Percentiles rank a stretch among this genome's conserved stretches.
phyloP scores from a whole-genome alignment of 2,329 filamentous ascomycete species.

The Penicillium sp. region DNA sequence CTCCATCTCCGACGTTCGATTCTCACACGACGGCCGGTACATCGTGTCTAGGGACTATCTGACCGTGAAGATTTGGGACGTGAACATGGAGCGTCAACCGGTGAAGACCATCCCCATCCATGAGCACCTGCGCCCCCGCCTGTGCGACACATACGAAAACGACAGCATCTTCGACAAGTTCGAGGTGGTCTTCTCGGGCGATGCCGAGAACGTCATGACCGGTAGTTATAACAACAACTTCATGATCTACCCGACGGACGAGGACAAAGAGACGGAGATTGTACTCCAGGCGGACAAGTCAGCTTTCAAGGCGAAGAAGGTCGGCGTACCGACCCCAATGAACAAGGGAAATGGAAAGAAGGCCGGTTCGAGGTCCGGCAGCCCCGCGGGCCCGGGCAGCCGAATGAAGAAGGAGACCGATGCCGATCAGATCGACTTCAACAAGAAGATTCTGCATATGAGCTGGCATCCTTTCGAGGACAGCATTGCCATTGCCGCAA shows the following conservation, averaged over 20 bases:
- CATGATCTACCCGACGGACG: slow-evolving; percentile 99
- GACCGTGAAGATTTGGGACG: slow-evolving; percentile 99
- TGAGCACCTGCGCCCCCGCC: slow-evolving; percentile 87
- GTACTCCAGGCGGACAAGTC: slow-evolving; percentile 98
- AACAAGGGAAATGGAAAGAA: slow-evolving; percentile 84
- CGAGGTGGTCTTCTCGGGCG: slow-evolving; percentile 97
- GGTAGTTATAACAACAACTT: slow-evolving; percentile 99
- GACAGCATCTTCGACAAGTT: slow-evolving; percentile 99
- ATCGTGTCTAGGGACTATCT: slow-evolving; percentile 97
- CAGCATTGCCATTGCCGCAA: slow-evolving; percentile 98
- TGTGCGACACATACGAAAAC: slow-evolving; percentile 99
- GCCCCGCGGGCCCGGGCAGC: slow-evolving; percentile 84
- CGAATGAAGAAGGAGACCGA: slow-evolving; percentile 99
- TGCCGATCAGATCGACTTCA: slow-evolving; percentile 99
- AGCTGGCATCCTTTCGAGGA: slow-evolving; percentile 99
- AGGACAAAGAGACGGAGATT: slow-evolving; percentile 94
- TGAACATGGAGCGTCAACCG: slow-evolving; percentile 97
- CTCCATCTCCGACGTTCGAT: slow-evolving; percentile 97
- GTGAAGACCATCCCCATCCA: slow-evolving; percentile 99
- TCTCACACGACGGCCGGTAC: slow-evolving; percentile 94
- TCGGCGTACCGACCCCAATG: slow-evolving; percentile 95
- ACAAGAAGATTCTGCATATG: slow-evolving; percentile 99
- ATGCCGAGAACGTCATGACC: slow-evolving; percentile 99
- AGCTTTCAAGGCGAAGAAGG: slow-evolving; percentile 99
- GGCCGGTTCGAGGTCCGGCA: slow-evolving; percentile 82